Evolutionary conservation across 139 green algal genomes (phyloP), one percentile per base, ranked within the genome.

Genomic region (Bryopsis sp.): DNA sequence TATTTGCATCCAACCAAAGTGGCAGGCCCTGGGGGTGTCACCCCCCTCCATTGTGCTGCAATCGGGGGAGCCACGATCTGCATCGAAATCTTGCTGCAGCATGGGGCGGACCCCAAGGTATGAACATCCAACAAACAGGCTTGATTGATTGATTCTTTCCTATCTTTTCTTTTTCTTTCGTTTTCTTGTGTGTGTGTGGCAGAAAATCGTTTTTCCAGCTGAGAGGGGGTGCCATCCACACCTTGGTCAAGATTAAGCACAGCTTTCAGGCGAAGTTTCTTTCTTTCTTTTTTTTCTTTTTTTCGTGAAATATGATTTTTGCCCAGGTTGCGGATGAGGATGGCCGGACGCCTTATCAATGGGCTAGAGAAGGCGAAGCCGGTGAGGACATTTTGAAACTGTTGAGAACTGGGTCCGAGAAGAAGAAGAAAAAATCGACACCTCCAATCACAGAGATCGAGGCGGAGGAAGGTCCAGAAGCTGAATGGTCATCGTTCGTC

Each of bases 51-150:
- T 35, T 58, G 62, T 35, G 62, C 62, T 6, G 32, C 62, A 7
- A 5, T 69, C 19, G 43, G 43, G 15, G 43, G 43, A 19, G 74
- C 70, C 31, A 6, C 24, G 1, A 43, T 34, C 3, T 79, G 71
- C 32, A 76, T 71, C 15, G 7, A 76, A 36, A 33, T 71, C 34
- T 71, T 89, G 79, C 65, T 89, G 22, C 31, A 76, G 32, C 39
- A 58, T 3, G 75, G 77, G 2, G 77, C 70, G 0, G 58, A 71
- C 57, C 8, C 29, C 0, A 7, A 48, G 0, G 3, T n/a, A n/a
- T n/a, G n/a, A n/a, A n/a, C n/a, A n/a, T n/a, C n/a, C n/a, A n/a
- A n/a, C n/a, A n/a, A n/a, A n/a, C n/a, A n/a, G n/a, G n/a, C n/a
- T n/a, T n/a, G n/a, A n/a, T n/a, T n/a, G n/a, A n/a, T n/a, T n/a